Conservation (phyloP, 2,329 filamentous ascomycete genomes). For the Epichloe aotearoae region DNA sequence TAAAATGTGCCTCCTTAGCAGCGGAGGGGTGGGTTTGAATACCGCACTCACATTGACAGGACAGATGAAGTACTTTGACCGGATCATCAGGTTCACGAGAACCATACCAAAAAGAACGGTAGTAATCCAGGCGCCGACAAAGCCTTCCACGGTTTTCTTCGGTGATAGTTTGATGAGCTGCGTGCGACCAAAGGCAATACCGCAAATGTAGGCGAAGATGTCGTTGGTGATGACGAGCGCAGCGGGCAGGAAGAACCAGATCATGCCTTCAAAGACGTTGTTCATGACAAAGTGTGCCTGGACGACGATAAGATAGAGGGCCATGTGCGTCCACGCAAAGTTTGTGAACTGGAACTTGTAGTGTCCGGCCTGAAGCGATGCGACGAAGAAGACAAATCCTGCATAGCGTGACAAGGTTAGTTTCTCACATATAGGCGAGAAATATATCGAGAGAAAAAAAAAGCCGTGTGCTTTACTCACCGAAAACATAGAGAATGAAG, state of each 20-base stretch:
- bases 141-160: constrained; percentile 98
- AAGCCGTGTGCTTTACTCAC: constrained; percentile 35
- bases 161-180: constrained; percentile 96
- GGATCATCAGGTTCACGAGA: constrained; percentile 72
- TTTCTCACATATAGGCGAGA: not conserved
- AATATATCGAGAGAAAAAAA: not conserved
- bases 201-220: constrained; percentile 95
- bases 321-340: constrained; percentile 99
- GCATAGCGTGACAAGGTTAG: not conserved
- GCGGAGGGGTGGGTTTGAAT: not conserved
- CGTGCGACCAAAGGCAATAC: constrained; percentile 90
- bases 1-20: not conserved
- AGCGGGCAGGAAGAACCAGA: constrained; percentile 97
- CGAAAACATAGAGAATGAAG: constrained; percentile 95
- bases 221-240: constrained; percentile 96
- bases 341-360: constrained; percentile 99
- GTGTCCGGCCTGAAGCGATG: constrained; percentile 84
- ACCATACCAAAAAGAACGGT: constrained; percentile 75
- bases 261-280: constrained; percentile 98
- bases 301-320: constrained; percentile 91
- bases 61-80: constrained; percentile 96
- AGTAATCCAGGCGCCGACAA: constrained; percentile 91
- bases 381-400: constrained; percentile 98
- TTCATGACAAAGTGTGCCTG: constrained; percentile 99
- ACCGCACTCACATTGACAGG: constrained; percentile 60